These are phyloP conservation scores for Alloteropsis semialata DNA, from an alignment of 176 grass and related monocot species.

Conservation along the genomic window DNA sequence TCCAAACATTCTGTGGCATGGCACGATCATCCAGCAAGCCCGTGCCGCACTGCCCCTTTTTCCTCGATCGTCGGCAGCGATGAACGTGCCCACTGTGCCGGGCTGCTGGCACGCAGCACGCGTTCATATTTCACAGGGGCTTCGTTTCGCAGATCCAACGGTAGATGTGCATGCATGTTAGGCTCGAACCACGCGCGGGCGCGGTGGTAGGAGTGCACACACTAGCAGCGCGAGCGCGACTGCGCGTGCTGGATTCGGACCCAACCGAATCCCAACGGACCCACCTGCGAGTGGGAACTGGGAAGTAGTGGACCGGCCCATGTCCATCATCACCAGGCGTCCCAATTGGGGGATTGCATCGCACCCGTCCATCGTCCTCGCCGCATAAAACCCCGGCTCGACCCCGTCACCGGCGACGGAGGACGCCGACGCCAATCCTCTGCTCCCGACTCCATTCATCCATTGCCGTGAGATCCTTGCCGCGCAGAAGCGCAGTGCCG, in stretches of 20 bases:
- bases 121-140: too few species aligned
- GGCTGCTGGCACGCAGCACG: too few species aligned
- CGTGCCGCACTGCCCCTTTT: neutral
- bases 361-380: neutral
- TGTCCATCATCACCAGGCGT: neutral
- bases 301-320: neutral
- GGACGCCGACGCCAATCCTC: neutral
- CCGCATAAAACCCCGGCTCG: neutral
- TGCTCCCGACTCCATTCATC: neutral
- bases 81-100: neutral
- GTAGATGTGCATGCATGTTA: neutral
- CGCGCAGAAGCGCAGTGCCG: neutral
- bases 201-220: neutral
- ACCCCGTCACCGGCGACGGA: neutral
- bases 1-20: too few species aligned
- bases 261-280: neutral
- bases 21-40: neutral
- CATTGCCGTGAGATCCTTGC: neutral
- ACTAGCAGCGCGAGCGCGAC: neutral
- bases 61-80: neutral
- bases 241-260: neutral
- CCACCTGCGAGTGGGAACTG: neutral
- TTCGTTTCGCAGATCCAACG: too few species aligned
- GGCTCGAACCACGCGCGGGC: neutral
- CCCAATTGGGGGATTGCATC: neutral